Evolutionary conservation across 345 rosid genomes (phyloP), one percentile per base, ranked within the genome.

Genomic region (Gynandropsis gynandra): DNA sequence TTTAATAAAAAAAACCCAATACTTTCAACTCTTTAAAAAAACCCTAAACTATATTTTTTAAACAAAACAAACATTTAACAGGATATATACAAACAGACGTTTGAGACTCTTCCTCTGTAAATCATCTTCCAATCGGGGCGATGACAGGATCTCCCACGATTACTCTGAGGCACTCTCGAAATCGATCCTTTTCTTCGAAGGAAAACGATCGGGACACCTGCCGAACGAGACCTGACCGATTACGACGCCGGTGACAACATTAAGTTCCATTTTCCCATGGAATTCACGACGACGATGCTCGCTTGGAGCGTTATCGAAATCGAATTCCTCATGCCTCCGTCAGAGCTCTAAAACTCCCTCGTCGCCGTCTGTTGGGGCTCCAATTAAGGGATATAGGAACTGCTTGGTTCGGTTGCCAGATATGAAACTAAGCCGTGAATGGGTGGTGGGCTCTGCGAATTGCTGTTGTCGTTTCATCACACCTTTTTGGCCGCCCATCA

Each of bases 191-290:
- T 92, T 92, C 84, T 92, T 92, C 66, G 89, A 92, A 55, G 98
- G 98, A 42, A 97, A 92, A 37, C 77, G 98, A 35, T 92, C 98
- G 9, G 98, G 97, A 1, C 69, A 24, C 63, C 59, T 92, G 49
- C 97, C 98, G 0, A 63, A 52, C n/a, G 82, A 87, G 95, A 87
- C 72, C 61, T 92, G 41, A 74, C 82, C 18, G 97, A 87, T 62
- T 85, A 87, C 60, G 97, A 92, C 47, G 98, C 98, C 12, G 98
- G 97, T 1, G 98, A 92, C 24, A 92, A 92, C 66, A 81, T 92
- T 20, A 87, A 92, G 71, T 92, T 82, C 61, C 76, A 75, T 17
- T 87, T 92, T 27, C 98, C 98, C 4, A 85, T 92, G 98, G 96
- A 95, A 6, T 92, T 92, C 62, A 87, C 93, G 0, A 67, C 90